Conservation (phyloP, 225 moss, liverwort and hornwort genomes). For the Polytrichum formosum region DNA sequence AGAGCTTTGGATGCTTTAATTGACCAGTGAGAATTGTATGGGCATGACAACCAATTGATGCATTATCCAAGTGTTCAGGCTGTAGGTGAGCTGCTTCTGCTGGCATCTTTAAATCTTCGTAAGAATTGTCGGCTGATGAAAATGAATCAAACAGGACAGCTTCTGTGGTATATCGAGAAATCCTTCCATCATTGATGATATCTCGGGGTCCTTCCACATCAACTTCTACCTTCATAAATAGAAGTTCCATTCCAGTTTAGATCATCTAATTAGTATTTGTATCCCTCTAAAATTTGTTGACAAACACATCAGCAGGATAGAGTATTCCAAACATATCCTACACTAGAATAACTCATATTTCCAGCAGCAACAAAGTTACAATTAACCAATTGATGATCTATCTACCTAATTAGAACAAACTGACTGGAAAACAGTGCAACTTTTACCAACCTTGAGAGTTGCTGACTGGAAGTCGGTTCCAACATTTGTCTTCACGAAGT, state of each 20-base stretch:
- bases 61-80: slow-evolving; percentile 46
- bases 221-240: slow-evolving; percentile 61
- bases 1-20: slow-evolving; percentile 61
- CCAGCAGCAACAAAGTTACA: no score
- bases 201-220: slow-evolving; percentile 84
- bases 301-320: no score
- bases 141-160: slow-evolving; percentile 66
- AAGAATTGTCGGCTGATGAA: slow-evolving; percentile 6
- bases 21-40: slow-evolving; percentile 49
- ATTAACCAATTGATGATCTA: no score
- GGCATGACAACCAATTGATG: slow-evolving; percentile 70
- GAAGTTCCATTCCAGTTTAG: not conserved
- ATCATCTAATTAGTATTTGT: no score
- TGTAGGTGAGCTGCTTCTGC: slow-evolving; percentile 53
- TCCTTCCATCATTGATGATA: slow-evolving; percentile 42
- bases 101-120: slow-evolving; percentile 35
- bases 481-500: slow-evolving; percentile 66
- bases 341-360: no score
- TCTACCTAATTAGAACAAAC: no score
- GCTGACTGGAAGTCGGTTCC: slow-evolving; percentile 53
- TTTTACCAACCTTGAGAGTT: slow-evolving; percentile 54
- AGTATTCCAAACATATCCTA: no score
- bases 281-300: no score
- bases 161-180: slow-evolving; percentile 58
- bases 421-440: not conserved